Evolutionary conservation across 192 early-diverging fungal genomes (phyloP), one percentile per base, ranked within the genome.

Genomic region (Coemansia sp.): DNA sequence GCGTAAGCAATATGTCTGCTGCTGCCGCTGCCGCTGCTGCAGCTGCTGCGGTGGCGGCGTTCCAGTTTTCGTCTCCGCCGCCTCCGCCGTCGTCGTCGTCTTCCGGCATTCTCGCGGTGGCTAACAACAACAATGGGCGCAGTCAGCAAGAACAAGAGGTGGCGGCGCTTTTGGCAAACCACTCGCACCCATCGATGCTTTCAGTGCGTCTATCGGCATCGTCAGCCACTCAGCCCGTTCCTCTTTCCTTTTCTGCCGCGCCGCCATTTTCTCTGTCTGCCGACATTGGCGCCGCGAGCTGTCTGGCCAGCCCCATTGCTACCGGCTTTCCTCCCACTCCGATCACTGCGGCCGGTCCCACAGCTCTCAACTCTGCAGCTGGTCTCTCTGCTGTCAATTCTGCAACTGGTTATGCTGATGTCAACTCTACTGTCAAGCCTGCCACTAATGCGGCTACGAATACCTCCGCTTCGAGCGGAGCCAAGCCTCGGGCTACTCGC

Each of bases 41-140:
- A 10, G 59, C 61, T 17, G 76, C 76, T 10, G 70, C 77, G 6
- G 77, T 73, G n/a, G 77, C 77, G 4, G 77, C 72, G 2, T 74
- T 79, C 40, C 77, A 74, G 44, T 74, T 79, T 46, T 79, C 77
- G 13, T 69, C 75, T 16, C 42, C 65, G 2, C 57, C 40, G 0
- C 57, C 72, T 11, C 64, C 51, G 3, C 21, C 24, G 2, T 36
- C 24, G n/a, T 27, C 39, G 4, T 44, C 39, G 45, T 46, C 40
- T 24, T 48, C 46, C 8, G 19, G 46, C 19, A 48, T 48, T 27
- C 51, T 54, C n/a, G 46, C 21, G 3, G 46, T n/a, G 29, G 11
- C 51, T 54, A 33, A n/a, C 54, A 2, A 33, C 54, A 57, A 57
- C 54, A 57, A 57, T 57, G 54, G 16, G 31, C 14, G 29, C 29